Percentiles rank a stretch among this genome's conserved stretches.
Evolutionary conservation across 495 filamentous ascomycete species (phyloP).

Genomic region (Podospora anserina): DNA sequence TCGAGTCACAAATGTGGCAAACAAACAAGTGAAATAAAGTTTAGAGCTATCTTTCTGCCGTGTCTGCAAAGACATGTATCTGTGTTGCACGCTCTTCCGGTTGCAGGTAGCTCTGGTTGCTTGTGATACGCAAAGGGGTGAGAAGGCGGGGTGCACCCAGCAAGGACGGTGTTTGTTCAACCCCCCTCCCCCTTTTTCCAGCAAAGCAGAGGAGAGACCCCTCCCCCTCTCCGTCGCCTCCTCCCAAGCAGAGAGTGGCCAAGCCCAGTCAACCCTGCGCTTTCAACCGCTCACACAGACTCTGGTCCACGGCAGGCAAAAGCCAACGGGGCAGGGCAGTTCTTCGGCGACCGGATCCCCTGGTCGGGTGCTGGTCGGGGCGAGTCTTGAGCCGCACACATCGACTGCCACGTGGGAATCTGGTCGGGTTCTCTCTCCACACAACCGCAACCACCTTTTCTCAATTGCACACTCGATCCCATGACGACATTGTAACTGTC

Average conservation of each 20-base stretch:
- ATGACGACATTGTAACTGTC: constrained; percentile 31
- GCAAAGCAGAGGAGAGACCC: background rate
- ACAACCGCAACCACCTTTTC: constrained; percentile 23
- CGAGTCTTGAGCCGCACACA: constrained; percentile 4
- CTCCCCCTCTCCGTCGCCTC: constrained; percentile 16
- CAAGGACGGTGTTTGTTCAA: background rate
- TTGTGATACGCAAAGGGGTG: background rate
- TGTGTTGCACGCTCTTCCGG: background rate
- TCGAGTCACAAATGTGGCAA: background rate
- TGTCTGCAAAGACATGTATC: background rate
- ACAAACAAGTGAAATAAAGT: background rate
- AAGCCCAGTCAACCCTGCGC: background rate
- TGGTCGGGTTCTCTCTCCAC: constrained; percentile 34
- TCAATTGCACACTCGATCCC: constrained; percentile 5
- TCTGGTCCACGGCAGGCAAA: constrained; percentile 17
- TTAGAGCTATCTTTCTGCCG: background rate
- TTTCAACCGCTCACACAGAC: constrained; percentile 7
- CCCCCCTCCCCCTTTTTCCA: constrained; percentile 5
- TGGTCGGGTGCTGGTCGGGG: background rate
- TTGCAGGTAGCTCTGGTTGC: too few relatives aligned
- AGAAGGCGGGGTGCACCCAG: background rate
- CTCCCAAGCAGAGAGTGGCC: background rate
- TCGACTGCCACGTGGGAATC: constrained; percentile 12
- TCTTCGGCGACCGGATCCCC: background rate
- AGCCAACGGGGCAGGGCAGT: constrained; percentile 11